Evolutionary conservation across 2,329 filamentous ascomycete species (phyloP).

Genomic region (Aureobasidium zeae): DNA sequence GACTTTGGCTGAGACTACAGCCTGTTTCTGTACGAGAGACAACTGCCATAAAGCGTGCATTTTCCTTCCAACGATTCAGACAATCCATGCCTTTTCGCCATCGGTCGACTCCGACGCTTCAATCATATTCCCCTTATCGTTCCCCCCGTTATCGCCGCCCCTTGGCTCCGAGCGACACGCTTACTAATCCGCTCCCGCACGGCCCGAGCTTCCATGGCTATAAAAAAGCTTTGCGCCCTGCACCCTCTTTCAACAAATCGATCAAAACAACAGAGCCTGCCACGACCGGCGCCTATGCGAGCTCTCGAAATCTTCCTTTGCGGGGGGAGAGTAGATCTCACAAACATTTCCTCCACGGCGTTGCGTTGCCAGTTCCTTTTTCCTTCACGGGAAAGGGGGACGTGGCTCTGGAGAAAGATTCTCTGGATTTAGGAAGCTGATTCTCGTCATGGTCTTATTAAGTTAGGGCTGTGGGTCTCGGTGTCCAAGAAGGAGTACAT

Average conservation of each 20-base stretch:
- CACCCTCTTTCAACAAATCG: constrained; percentile 31
- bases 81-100: too few relatives aligned
- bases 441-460: constrained; percentile 58
- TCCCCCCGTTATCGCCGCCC: background rate
- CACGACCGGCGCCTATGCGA: constrained; percentile 55
- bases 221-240: constrained; percentile 10
- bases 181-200: background rate
- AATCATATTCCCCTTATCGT: background rate
- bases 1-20: too few relatives aligned
- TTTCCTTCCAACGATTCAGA: too few relatives aligned
- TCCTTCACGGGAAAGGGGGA: constrained; percentile 32
- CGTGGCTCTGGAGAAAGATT: constrained; percentile 56
- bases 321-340: background rate
- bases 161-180: background rate
- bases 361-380: constrained; percentile 58
- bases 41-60: too few relatives aligned
- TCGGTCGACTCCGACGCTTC: constrained; percentile 8
- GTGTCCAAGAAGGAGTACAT: constrained; percentile 65
- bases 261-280: constrained; percentile 59
- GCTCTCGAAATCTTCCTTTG: constrained; percentile 22
- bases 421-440: constrained; percentile 58
- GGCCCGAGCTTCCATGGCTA: constrained; percentile 1
- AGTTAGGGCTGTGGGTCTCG: constrained; percentile 60
- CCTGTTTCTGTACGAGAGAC: too few relatives aligned
- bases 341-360: constrained; percentile 42